A percentile compares a stretch with the other conserved stretches of the same genome.
Evolutionary conservation across 495 filamentous ascomycete genomes (phyloP).

Genomic region (Podospora anserina): DNA sequence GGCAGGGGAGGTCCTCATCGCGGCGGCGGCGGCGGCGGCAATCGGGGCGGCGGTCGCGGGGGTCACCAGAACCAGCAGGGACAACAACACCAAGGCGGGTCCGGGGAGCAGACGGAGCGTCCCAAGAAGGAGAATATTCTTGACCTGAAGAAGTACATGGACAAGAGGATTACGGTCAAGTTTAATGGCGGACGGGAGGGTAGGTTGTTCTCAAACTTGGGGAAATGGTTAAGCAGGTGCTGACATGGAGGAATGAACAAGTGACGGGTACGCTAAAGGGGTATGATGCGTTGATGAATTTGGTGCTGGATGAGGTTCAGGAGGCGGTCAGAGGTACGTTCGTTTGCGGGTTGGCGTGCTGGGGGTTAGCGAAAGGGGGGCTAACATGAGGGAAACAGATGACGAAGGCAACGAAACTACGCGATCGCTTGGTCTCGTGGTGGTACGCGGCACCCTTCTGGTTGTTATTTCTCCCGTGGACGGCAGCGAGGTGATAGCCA

Average conservation of each 20-base stretch:
- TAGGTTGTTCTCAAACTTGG: conserved; percentile 57
- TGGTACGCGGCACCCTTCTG: conserved; percentile 87
- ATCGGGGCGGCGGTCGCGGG: conserved; percentile 32
- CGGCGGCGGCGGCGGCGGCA: conserved; percentile 33
- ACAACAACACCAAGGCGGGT: conserved; percentile 26
- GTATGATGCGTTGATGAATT: conserved; percentile 95
- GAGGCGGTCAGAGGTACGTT: conserved; percentile 77
- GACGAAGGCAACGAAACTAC: conserved; percentile 86
- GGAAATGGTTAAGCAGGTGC: not conserved
- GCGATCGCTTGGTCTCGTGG: conserved; percentile 81
- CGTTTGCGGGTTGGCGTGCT: too few relatives aligned
- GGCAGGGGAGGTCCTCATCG: conserved; percentile 51
- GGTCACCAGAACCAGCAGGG: conserved; percentile 37
- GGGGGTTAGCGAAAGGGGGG: not conserved
- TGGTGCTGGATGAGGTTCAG: conserved; percentile 91
- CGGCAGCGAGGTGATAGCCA: conserved; percentile 91
- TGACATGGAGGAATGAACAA: conserved; percentile 43
- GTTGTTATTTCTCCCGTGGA: conserved; percentile 90
- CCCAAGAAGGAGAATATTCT: conserved; percentile 99
- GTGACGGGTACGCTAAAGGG: conserved; percentile 88
- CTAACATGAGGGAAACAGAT: conserved; percentile 48
- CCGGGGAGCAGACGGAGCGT: conserved; percentile 49
- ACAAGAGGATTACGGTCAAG: conserved; percentile 90
- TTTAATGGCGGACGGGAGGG: conserved; percentile 95
- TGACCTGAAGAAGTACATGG: conserved; percentile 91